These are phyloP conservation scores for Chalciporus sp. DNA, from an alignment of 1,284 basidiomycete species.

Conservation along the genomic window DNA sequence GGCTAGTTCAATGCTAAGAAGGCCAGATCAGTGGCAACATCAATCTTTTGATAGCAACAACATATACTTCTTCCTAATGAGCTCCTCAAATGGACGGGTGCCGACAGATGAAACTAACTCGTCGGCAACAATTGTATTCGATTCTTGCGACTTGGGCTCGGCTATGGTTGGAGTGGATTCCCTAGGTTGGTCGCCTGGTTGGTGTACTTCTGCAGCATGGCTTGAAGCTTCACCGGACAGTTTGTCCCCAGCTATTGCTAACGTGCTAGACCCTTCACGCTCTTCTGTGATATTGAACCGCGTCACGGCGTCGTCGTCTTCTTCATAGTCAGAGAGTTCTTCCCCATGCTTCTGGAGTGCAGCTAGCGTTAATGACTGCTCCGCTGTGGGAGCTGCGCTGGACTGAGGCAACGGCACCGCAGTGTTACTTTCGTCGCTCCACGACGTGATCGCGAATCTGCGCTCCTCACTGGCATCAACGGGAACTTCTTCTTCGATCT, in stretches of 20 bases:
- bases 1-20: conserved; percentile 40
- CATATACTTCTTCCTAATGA: conserved; percentile 30
- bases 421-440: conserved; percentile 25
- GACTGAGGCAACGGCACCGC: conserved; percentile 4
- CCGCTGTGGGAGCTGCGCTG: conserved; percentile 36
- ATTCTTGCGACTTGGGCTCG: conserved; percentile 3
- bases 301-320: conserved; percentile 33
- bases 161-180: conserved; percentile 2
- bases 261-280: not conserved
- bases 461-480: conserved; percentile 5
- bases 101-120: not conserved
- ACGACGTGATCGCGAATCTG: conserved; percentile 13
- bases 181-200: conserved; percentile 2
- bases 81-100: conserved; percentile 13
- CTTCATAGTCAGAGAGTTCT: conserved; percentile 58
- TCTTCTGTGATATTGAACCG: conserved; percentile 14
- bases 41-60: not conserved
- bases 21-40: conserved; percentile 6
- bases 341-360: conserved; percentile 43
- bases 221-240: not conserved
- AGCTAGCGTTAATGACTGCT: conserved; percentile 50
- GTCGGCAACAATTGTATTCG: not conserved
- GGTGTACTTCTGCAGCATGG: conserved; percentile 2
- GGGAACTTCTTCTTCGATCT: conserved; percentile 27
- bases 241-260: conserved; percentile 1